A percentile compares a stretch with the other conserved stretches of the same genome.
Evolutionary conservation across 2,329 filamentous ascomycete species (phyloP).

Genomic region (Alternaria rosae): DNA sequence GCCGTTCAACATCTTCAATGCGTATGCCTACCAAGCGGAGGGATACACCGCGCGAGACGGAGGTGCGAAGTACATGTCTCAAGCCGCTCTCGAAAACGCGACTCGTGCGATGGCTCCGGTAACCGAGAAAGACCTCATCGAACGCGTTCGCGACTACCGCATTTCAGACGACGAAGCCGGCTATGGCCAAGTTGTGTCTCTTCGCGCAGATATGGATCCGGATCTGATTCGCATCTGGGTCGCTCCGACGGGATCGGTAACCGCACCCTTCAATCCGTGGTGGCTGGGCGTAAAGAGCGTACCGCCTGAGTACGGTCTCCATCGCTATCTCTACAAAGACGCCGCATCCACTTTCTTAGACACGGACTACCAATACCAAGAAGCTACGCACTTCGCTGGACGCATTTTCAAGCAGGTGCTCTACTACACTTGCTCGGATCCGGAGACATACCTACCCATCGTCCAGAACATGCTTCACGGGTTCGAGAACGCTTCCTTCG

Average conservation of each 20-base stretch:
- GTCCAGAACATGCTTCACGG: constrained; percentile 37
- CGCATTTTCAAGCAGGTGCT: constrained; percentile 38
- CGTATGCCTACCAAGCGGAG: constrained; percentile 38
- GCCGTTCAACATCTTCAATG: constrained; percentile 49
- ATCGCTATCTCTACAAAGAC: constrained; percentile 47
- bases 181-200: constrained; percentile 45
- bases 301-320: constrained; percentile 43
- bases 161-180: constrained; percentile 49
- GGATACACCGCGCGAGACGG: constrained; percentile 44
- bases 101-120: constrained; percentile 55
- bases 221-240: constrained; percentile 47
- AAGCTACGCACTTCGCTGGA: constrained; percentile 38
- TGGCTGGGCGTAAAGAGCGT: constrained; percentile 45
- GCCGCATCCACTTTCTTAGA: constrained; percentile 45
- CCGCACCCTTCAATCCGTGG: constrained; percentile 46
- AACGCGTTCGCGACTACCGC: constrained; percentile 46
- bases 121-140: constrained; percentile 59
- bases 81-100: constrained; percentile 46
- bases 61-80: constrained; percentile 50
- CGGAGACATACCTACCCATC: constrained; percentile 28
- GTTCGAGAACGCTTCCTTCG: constrained; percentile 36
- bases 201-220: constrained; percentile 33
- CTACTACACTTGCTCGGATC: constrained; percentile 43
- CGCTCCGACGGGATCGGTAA: constrained; percentile 45
- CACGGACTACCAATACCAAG: constrained; percentile 43